These are phyloP conservation scores for Hortiboletus rubellus DNA, from an alignment of 1,284 basidiomycete genomes.

Conservation along the genomic window DNA sequence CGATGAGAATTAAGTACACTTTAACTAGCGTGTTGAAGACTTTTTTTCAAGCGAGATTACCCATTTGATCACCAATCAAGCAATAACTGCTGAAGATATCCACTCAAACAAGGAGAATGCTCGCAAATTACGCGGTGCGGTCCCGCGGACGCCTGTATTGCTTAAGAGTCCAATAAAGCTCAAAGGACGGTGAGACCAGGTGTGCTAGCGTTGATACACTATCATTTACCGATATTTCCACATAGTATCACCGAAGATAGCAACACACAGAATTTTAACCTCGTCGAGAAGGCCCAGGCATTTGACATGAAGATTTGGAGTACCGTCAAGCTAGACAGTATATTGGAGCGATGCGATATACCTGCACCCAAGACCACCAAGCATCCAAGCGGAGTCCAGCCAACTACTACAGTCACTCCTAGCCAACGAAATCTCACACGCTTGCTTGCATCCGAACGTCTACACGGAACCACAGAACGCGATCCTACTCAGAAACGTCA, in stretches of 20 bases:
- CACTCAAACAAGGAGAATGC: conserved; percentile 67
- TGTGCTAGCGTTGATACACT: not conserved
- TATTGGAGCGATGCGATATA: conserved; percentile 60
- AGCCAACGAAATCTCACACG: conserved; percentile 50
- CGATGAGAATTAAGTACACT: not conserved
- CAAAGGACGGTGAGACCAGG: conserved; percentile 49
- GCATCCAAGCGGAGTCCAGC: conserved; percentile 26
- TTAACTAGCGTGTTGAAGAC: conserved; percentile 67
- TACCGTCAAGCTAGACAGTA: conserved; percentile 71
- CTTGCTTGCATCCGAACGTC: conserved; percentile 84
- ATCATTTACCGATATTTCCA: conserved; percentile 2
- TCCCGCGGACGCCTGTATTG: conserved; percentile 25
- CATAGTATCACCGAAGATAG: conserved; percentile 27
- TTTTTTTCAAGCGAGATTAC: conserved; percentile 87
- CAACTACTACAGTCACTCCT: conserved; percentile 24
- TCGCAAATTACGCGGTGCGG: conserved; percentile 30
- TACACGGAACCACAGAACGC: conserved; percentile 85
- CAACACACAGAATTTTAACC: conserved; percentile 46
- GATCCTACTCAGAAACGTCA: conserved; percentile 86
- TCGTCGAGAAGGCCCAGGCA: conserved; percentile 74
- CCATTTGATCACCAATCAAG: conserved; percentile 78
- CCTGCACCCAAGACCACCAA: conserved; percentile 32
- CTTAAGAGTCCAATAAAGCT: conserved; percentile 69
- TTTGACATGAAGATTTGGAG: conserved; percentile 92
- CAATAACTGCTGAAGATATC: conserved; percentile 39